Percentiles rank a stretch among this genome's conserved stretches.
Conservation (phyloP, 495 filamentous ascomycete genomes). For the Polyplosphaeria fusca region DNA sequence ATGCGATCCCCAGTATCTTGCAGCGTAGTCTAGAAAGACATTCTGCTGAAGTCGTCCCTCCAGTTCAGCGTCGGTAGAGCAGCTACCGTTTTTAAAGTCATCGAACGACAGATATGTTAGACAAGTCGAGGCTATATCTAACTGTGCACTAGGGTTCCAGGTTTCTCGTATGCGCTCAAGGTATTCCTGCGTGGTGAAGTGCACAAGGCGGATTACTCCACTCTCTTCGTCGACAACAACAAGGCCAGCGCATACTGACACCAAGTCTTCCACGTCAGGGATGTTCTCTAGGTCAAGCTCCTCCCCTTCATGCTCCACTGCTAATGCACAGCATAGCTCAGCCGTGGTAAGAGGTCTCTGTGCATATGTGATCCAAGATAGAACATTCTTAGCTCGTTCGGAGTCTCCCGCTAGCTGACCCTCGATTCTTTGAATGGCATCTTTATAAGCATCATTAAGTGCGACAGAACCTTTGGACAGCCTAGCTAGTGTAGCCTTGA, state of each 20-base stretch:
- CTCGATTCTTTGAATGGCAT: constrained; percentile 47
- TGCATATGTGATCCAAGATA: constrained; percentile 50
- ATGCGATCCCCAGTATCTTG: not conserved
- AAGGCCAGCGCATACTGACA: constrained; percentile 52
- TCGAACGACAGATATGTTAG: constrained; percentile 5
- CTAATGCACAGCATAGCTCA: constrained; percentile 52
- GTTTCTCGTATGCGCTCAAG: not conserved
- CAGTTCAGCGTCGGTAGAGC: not conserved
- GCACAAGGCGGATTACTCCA: constrained; percentile 50
- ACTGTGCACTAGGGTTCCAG: not conserved
- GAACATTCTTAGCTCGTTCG: constrained; percentile 39
- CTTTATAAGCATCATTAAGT: constrained; percentile 41
- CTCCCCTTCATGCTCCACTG: constrained; percentile 35
- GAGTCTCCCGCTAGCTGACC: constrained; percentile 33
- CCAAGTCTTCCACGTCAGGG: constrained; percentile 40
- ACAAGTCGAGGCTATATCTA: not conserved
- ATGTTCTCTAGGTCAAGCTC: constrained; percentile 46
- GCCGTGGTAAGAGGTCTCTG: constrained; percentile 40
- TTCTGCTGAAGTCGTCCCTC: not conserved
- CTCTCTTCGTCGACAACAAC: constrained; percentile 50
- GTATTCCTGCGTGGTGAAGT: constrained; percentile 37
- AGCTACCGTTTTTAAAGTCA: not conserved
- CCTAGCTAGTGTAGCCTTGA: not conserved
- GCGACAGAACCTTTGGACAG: not conserved
- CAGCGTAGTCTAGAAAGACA: not conserved